These are phyloP conservation scores for Talaromyces sp. DNA, from an alignment of 2,329 filamentous ascomycete species.

Conservation along the genomic window DNA sequence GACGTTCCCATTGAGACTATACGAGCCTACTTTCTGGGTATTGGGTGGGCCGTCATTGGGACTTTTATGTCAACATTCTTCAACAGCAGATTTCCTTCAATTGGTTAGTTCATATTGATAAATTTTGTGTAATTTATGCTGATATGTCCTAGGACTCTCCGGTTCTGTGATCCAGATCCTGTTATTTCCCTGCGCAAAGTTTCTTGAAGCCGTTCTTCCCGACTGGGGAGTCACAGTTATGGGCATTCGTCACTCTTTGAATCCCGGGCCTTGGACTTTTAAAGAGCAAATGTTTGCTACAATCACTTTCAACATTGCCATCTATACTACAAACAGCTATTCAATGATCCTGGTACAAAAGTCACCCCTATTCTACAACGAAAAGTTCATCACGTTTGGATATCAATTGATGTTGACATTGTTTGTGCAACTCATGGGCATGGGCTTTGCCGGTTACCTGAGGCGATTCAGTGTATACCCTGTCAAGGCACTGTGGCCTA, in stretches of 20 bases:
- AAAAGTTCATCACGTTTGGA: slow-evolving; percentile 7
- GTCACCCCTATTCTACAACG: slow-evolving; percentile 6
- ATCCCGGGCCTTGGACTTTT: slow-evolving; percentile 10
- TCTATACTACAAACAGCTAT: slow-evolving; percentile 12
- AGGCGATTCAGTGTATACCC: slow-evolving; percentile 11
- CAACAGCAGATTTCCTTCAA: slow-evolving; percentile 12
- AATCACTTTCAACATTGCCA: slow-evolving; percentile 12
- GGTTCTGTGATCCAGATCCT: slow-evolving; percentile 7
- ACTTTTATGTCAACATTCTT: slow-evolving; percentile 12
- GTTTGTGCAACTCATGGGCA: slow-evolving; percentile 12
- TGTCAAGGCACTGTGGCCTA: slow-evolving; percentile 13
- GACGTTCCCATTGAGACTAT: slow-evolving; percentile 12
- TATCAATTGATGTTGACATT: slow-evolving; percentile 11
- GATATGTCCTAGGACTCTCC: not conserved
- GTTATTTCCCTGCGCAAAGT: slow-evolving; percentile 9
- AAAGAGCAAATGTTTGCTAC: slow-evolving; percentile 13
- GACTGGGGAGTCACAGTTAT: slow-evolving; percentile 10
- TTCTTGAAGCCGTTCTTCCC: slow-evolving; percentile 5
- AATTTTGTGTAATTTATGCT: not conserved
- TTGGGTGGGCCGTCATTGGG: slow-evolving; percentile 7
- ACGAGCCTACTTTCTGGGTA: slow-evolving; percentile 10
- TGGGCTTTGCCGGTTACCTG: slow-evolving; percentile 9
- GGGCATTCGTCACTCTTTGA: slow-evolving; percentile 7
- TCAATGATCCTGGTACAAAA: slow-evolving; percentile 8
- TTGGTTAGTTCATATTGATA: not conserved